These are phyloP conservation scores for Orbilia oligospora DNA, from an alignment of 2,329 filamentous ascomycete species.

Conservation along the genomic window DNA sequence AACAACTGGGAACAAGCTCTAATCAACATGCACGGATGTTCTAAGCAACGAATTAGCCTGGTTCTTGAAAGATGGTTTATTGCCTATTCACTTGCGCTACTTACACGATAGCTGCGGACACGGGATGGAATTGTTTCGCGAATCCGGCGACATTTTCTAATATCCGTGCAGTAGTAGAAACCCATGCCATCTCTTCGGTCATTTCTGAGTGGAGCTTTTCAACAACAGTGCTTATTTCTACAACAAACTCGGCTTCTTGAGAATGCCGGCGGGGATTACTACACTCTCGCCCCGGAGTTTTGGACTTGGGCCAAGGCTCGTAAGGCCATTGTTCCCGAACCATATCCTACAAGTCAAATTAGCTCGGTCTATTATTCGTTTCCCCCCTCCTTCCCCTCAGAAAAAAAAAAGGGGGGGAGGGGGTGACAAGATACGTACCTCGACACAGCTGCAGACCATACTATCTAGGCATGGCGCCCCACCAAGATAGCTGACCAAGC, in stretches of 20 bases:
- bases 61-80: too few relatives aligned
- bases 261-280: not conserved
- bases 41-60: not conserved
- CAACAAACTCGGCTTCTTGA: not conserved
- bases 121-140: not conserved
- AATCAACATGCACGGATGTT: not conserved
- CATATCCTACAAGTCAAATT: not conserved
- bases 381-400: too few relatives aligned
- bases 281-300: not conserved
- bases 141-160: not conserved
- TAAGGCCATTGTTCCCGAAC: slow-evolving; percentile 16
- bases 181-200: slow-evolving; percentile 5
- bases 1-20: not conserved
- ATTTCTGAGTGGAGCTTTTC: slow-evolving; percentile 3
- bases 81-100: too few relatives aligned
- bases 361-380: too few relatives aligned
- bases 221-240: not conserved
- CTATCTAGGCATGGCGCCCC: not conserved
- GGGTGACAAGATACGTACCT: too few relatives aligned
- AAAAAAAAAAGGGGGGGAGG: too few relatives aligned
- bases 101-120: not conserved
- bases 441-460: slow-evolving; percentile 5
- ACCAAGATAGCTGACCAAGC: slow-evolving; percentile 7
- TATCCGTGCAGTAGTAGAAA: not conserved
- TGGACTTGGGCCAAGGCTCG: not conserved